Evolutionary conservation across 176 grass and related monocot species (phyloP).

Genomic region (Miscanthus lutarioriparius): DNA sequence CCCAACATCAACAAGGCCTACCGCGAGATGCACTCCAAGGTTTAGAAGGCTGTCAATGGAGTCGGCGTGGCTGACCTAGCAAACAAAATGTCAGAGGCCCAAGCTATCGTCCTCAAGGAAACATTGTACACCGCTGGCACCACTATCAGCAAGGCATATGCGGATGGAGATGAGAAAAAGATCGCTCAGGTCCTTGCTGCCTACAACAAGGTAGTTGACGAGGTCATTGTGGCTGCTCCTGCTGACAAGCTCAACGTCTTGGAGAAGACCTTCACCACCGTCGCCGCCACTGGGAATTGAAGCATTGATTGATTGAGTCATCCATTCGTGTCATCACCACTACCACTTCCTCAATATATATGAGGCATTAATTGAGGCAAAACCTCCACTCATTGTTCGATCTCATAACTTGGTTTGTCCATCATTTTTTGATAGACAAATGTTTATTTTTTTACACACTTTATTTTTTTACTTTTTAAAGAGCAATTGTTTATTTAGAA

Average conservation of each 20-base stretch:
- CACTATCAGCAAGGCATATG: not conserved
- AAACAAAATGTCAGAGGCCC: not conserved
- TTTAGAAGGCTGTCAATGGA: not conserved
- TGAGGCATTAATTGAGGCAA: no score
- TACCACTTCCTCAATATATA: no score
- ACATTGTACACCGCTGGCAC: rapidly evolving
- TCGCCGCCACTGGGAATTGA: no score
- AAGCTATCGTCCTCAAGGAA: rapidly evolving
- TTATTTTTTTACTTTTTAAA: no score
- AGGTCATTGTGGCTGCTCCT: not conserved
- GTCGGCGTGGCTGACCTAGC: not conserved
- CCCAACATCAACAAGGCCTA: not conserved
- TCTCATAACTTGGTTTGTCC: no score
- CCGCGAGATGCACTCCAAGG: not conserved
- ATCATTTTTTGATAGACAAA: no score
- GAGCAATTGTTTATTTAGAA: no score
- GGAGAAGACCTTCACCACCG: not conserved
- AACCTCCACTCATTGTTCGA: no score
- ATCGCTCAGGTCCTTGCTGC: not conserved
- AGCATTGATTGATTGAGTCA: no score
- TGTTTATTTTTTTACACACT: no score
- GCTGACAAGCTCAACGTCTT: not conserved
- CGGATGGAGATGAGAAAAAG: not conserved
- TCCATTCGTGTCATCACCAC: no score
- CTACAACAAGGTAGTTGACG: not conserved